Base-by-base conservation (phyloP, 805 yeast genomes). In the Pachysolen tannophilus region DNA sequence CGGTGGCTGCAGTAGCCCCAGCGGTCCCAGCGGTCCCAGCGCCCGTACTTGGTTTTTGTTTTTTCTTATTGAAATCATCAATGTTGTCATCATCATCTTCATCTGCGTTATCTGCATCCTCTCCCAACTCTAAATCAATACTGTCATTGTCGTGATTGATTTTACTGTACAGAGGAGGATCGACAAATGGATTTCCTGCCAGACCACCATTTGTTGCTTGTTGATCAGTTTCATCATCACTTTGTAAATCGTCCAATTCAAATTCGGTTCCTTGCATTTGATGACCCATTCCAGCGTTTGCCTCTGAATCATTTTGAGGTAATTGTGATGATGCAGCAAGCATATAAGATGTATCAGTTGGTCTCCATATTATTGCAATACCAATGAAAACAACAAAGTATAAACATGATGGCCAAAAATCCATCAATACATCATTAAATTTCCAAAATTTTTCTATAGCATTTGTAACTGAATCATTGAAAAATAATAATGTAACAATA, bases 321-420 rank as follows among this genome's bases (percentile, higher is more conserved):
- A 92, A 66, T 61, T 92, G 97, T 35, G 86, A 85, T 2, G 96
- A 84, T 43, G 88, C 88, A 9, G 97, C 97, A 52, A 92, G 73
- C 75, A 94, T 80, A 50, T 88, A 83, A 39, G 95, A 87, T 27
- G 95, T 86, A 47, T 82, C 92, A 0, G 97, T 90, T 35, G 99
- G 99, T 58, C 98, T 80, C 98, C 98, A 92, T 43, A 92, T 73
- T 64, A 87, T 75, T 5, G 95, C 84, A 43, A 92, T 69, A 8
- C 87, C 74, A 48, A 81, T 72, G 55, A 92, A 88, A 26, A 88
- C 88, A 32, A 79, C 60, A 52, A 83, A 85, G 61, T 86, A 92
- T 10, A 87, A 80, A 32, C 86, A 70, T 32, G 94, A 79, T 26
- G 96, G 95, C 96, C 97, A 88, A 63, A 94, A 94, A 48, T 90